These are phyloP conservation scores for Yamadazyma philogaea DNA, from an alignment of 805 yeast species.

Conservation along the genomic window DNA sequence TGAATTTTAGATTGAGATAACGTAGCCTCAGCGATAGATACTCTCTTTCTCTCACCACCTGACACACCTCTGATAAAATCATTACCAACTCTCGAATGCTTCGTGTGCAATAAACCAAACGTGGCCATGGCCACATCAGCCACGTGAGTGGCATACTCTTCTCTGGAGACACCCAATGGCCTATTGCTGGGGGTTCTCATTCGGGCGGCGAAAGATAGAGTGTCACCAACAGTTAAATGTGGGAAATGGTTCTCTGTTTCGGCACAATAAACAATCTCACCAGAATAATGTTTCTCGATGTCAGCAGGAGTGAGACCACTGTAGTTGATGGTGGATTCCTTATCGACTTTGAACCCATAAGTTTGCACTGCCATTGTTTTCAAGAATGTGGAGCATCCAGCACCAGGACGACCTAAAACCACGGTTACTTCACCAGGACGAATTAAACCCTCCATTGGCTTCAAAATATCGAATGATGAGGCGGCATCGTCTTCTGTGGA, in stretches of 20 bases:
- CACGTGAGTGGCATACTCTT: conserved; percentile 38
- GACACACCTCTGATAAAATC: conserved; percentile 71
- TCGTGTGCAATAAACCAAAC: conserved; percentile 50
- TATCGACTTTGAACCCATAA: conserved; percentile 35
- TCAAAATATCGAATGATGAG: conserved; percentile 17
- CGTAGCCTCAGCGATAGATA: conserved; percentile 75
- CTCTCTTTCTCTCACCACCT: conserved; percentile 86
- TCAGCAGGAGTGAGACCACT: conserved; percentile 33
- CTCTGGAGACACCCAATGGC: conserved; percentile 41
- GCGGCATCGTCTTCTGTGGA: conserved; percentile 19
- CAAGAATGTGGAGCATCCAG: conserved; percentile 40
- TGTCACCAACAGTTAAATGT: conserved; percentile 52
- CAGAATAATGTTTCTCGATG: conserved; percentile 28
- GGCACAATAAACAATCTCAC: conserved; percentile 44
- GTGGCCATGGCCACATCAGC: conserved; percentile 44
- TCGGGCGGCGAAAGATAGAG: conserved; percentile 52
- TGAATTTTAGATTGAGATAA: conserved; percentile 56
- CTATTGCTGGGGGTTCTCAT: conserved; percentile 46
- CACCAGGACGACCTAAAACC: conserved; percentile 42
- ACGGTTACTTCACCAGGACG: conserved; percentile 40
- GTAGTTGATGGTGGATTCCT: conserved; percentile 29
- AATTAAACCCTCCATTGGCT: conserved; percentile 24
- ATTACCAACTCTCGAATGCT: conserved; percentile 59
- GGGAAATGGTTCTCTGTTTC: conserved; percentile 60
- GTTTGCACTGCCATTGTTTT: conserved; percentile 38